Conservation (phyloP, 2,329 filamentous ascomycete genomes). For the Stagonosporopsis vannaccii region DNA sequence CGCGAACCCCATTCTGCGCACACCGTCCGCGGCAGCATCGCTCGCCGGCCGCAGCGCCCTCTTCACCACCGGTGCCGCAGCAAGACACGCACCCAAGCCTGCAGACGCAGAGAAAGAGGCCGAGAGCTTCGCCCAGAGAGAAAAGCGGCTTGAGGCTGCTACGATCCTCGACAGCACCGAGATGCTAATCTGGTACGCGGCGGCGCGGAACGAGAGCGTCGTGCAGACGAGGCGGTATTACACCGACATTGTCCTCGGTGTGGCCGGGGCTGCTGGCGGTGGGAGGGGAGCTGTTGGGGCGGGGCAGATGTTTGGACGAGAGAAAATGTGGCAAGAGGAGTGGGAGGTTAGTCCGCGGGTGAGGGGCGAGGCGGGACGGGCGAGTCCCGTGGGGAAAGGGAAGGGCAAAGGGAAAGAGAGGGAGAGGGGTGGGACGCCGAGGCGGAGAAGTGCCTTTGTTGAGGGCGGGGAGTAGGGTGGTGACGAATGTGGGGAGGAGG, state of each 20-base stretch:
- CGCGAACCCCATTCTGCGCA: neutral
- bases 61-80: too few relatives aligned
- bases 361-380: conserved; percentile 13
- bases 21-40: neutral
- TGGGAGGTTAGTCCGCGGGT: conserved; percentile 30
- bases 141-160: conserved; percentile 41
- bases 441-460: conserved; percentile 11
- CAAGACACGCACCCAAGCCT: neutral
- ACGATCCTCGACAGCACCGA: conserved; percentile 46
- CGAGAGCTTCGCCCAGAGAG: conserved; percentile 40
- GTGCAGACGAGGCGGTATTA: conserved; percentile 42
- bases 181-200: conserved; percentile 47
- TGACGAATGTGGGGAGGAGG: too few relatives aligned
- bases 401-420: conserved; percentile 18
- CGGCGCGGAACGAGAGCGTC: conserved; percentile 44
- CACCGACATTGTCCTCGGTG: conserved; percentile 41
- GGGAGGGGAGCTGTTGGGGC: neutral
- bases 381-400: conserved; percentile 2
- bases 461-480: neutral
- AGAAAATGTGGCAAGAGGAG: conserved; percentile 25
- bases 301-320: neutral
- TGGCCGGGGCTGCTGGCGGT: conserved; percentile 1
- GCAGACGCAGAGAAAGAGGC: neutral
- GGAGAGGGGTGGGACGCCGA: conserved; percentile 18
- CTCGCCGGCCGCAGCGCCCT: neutral